A percentile compares a stretch with the other conserved stretches of the same genome.
phyloP scores from a whole-genome alignment of 192 early-diverging fungal species.

The Coemansia sp. region DNA sequence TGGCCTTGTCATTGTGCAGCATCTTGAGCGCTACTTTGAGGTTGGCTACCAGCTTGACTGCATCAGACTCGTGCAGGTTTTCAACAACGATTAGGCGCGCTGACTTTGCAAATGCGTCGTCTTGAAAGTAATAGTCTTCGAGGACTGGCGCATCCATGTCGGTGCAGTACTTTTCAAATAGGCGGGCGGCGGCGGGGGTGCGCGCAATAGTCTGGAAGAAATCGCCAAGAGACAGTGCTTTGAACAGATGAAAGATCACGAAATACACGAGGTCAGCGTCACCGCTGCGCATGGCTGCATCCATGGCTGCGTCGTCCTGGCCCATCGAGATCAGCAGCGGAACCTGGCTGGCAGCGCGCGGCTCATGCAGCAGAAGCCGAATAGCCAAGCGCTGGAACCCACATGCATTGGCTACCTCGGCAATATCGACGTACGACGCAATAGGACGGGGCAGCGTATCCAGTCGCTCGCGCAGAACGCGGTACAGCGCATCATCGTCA shows the following conservation, averaged over 20 bases:
- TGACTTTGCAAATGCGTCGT: slow-evolving; percentile 69
- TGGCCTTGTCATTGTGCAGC: slow-evolving; percentile 71
- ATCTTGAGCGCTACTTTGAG: slow-evolving; percentile 70
- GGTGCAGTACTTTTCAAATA: slow-evolving; percentile 83
- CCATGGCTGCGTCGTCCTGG: slow-evolving; percentile 82
- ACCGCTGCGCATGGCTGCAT: slow-evolving; percentile 90
- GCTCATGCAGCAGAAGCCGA: slow-evolving; percentile 89
- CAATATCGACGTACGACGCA: slow-evolving; percentile 85
- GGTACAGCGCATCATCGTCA: slow-evolving; percentile 84
- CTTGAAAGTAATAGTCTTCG: slow-evolving; percentile 95
- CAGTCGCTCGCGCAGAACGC: slow-evolving; percentile 77
- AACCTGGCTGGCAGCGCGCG: slow-evolving; percentile 90
- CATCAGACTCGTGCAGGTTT: slow-evolving; percentile 51
- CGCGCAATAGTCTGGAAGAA: slow-evolving; percentile 86
- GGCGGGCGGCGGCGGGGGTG: slow-evolving; percentile 76
- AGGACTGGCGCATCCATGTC: slow-evolving; percentile 74
- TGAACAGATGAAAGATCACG: slow-evolving; percentile 86
- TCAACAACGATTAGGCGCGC: slow-evolving; percentile 59
- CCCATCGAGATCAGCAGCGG: slow-evolving; percentile 92
- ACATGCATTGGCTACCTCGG: slow-evolving; percentile 80
- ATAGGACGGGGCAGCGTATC: slow-evolving; percentile 43
- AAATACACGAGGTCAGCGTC: slow-evolving; percentile 96
- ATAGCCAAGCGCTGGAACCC: slow-evolving; percentile 81
- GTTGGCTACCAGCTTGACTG: slow-evolving; percentile 61
- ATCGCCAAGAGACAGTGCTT: slow-evolving; percentile 77